Evolutionary conservation across 2,329 filamentous ascomycete genomes (phyloP).

Genomic region (Diaporthe vexans): DNA sequence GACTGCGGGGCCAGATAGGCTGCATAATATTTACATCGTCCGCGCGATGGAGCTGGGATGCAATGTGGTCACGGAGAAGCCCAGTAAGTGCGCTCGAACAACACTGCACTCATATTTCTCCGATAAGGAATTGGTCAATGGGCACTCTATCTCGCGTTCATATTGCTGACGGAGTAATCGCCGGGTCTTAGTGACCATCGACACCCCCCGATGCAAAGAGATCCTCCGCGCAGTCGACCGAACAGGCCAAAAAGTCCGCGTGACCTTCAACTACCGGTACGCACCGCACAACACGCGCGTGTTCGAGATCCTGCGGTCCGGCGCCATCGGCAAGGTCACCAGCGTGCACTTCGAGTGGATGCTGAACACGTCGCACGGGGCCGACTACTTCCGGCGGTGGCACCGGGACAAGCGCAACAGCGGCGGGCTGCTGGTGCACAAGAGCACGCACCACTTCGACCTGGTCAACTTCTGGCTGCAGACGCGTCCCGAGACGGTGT

Average conservation of each 20-base stretch:
- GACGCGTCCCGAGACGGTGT: conserved; percentile 67
- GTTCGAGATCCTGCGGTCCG: conserved; percentile 65
- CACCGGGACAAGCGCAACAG: conserved; percentile 73
- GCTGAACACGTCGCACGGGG: conserved; percentile 72
- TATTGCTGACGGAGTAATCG: too few species aligned
- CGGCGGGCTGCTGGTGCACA: conserved; percentile 72
- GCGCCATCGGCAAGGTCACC: conserved; percentile 69
- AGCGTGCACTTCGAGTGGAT: conserved; percentile 75
- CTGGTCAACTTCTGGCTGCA: conserved; percentile 74
- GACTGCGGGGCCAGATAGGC: conserved; percentile 71
- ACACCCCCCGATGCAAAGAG: conserved; percentile 65
- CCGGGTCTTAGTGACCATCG: conserved; percentile 64
- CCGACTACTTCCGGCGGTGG: conserved; percentile 75
- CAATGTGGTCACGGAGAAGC: conserved; percentile 74
- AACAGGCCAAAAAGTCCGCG: conserved; percentile 64
- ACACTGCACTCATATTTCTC: background rate
- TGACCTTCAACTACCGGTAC: conserved; percentile 76
- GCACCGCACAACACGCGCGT: conserved; percentile 76
- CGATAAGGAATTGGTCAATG: too few species aligned
- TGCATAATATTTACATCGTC: conserved; percentile 72
- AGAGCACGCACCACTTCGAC: conserved; percentile 75
- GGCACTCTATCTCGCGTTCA: too few species aligned
- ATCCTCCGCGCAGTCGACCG: conserved; percentile 69
- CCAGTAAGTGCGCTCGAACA: conserved; percentile 50
- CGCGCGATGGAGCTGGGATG: conserved; percentile 71